phyloP scores from a whole-genome alignment of 768 basidiomycete genomes.

The Collybiopsis luxurians region DNA sequence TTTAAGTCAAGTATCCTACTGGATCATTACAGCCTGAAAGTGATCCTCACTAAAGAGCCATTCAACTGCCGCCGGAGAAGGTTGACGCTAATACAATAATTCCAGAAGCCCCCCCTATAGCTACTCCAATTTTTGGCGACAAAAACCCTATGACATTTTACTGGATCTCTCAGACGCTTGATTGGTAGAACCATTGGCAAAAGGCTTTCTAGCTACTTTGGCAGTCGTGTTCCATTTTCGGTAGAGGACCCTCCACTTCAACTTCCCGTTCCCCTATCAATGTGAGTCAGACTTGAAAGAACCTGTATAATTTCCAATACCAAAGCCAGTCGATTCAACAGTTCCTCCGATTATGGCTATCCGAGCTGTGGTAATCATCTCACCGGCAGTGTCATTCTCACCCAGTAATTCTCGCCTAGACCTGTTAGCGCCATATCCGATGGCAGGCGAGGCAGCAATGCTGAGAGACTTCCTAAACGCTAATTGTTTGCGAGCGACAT shows the following conservation, averaged over 20 bases:
- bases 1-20: conserved; percentile 25
- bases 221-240: conserved; percentile 39
- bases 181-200: conserved; percentile 49
- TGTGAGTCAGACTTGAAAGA: conserved; percentile 39
- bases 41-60: conserved; percentile 82
- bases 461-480: conserved; percentile 33
- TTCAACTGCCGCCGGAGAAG: conserved; percentile 83
- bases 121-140: conserved; percentile 45
- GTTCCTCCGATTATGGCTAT: conserved; percentile 85
- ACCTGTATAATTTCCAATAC: conserved; percentile 43
- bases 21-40: conserved; percentile 90
- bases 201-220: conserved; percentile 59
- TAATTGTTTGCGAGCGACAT: conserved; percentile 52
- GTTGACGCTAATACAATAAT: conserved; percentile 45
- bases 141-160: conserved; percentile 34
- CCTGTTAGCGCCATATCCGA: conserved; percentile 57
- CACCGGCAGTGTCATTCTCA: conserved; percentile 39
- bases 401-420: conserved; percentile 34
- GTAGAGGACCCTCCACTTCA: conserved; percentile 30
- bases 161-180: conserved; percentile 23
- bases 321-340: conserved; percentile 60
- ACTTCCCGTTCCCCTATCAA: conserved; percentile 44
- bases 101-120: conserved; percentile 46
- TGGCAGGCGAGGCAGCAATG: conserved; percentile 44
- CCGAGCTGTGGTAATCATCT: conserved; percentile 53